Conservation (phyloP, 176 grass and related monocot species). For the Juncus effusus region DNA sequence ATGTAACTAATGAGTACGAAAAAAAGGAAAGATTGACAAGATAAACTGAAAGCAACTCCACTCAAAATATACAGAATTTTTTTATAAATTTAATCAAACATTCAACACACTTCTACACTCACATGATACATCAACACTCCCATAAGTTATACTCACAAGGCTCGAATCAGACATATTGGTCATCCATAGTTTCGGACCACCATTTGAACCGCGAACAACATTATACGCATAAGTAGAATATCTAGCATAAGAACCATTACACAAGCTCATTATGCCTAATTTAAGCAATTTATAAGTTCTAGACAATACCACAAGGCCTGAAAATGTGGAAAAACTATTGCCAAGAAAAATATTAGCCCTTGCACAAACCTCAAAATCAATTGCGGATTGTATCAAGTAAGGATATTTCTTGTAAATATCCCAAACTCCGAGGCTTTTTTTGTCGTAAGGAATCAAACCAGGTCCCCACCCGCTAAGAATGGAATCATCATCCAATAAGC, state of each 20-base stretch:
- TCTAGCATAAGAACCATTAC: constrained; percentile 21
- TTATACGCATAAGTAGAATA: constrained; percentile 74
- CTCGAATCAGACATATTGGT: constrained; percentile 59
- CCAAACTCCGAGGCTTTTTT: constrained; percentile 68
- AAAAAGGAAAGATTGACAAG: no score
- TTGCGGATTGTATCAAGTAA: constrained; percentile 82
- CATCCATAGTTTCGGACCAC: constrained; percentile 59
- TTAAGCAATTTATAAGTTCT: constrained; percentile 58
- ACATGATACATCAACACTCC: constrained; percentile 66
- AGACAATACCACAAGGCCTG: constrained; percentile 66
- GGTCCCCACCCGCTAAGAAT: constrained; percentile 78
- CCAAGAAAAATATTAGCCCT: constrained; percentile 73
- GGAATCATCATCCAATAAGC: constrained; percentile 69
- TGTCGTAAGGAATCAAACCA: constrained; percentile 70
- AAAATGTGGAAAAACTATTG: constrained; percentile 92
- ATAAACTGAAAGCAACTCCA: no score
- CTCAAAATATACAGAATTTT: no score
- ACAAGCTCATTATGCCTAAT: constrained; percentile 47
- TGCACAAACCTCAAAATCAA: constrained; percentile 71
- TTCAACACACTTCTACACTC: no score
- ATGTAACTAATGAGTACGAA: no score
- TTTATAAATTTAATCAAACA: no score
- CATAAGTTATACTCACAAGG: constrained; percentile 59
- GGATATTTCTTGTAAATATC: constrained; percentile 56
- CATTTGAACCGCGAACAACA: constrained; percentile 43